These are phyloP conservation scores for Rhinocladiella similis DNA, from an alignment of 2,329 filamentous ascomycete genomes.

Conservation along the genomic window DNA sequence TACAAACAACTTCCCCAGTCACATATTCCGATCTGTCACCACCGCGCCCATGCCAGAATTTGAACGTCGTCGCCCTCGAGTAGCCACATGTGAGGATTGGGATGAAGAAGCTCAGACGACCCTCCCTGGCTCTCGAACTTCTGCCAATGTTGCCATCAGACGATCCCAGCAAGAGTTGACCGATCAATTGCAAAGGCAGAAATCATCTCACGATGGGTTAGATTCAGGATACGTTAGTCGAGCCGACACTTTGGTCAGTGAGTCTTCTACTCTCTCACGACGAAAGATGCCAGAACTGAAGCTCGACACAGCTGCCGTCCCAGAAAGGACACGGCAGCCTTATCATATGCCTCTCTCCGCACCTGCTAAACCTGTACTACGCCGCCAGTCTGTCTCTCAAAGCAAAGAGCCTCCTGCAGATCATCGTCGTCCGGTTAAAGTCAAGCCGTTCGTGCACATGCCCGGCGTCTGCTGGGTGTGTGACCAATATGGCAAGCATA, in stretches of 20 bases:
- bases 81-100: constrained; percentile 50
- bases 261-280: constrained; percentile 50
- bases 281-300: constrained; percentile 41
- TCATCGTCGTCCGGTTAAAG: constrained; percentile 6
- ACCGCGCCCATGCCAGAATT: constrained; percentile 26
- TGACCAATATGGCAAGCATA: constrained; percentile 37
- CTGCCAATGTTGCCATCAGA: constrained; percentile 54
- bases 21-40: background rate
- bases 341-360: constrained; percentile 12
- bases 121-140: constrained; percentile 48
- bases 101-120: constrained; percentile 46
- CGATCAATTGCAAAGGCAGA: constrained; percentile 11
- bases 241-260: constrained; percentile 55
- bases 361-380: constrained; percentile 4
- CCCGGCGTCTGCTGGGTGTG: constrained; percentile 39
- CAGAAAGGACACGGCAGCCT: constrained; percentile 27
- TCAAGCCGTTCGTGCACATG: constrained; percentile 29
- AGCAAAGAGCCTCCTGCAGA: constrained; percentile 14
- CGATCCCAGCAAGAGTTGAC: constrained; percentile 45
- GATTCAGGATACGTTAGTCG: constrained; percentile 65
- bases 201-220: constrained; percentile 52
- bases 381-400: constrained; percentile 16
- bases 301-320: constrained; percentile 36
- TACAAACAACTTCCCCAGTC: background rate
- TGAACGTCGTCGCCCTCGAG: constrained; percentile 35